Percentiles rank a stretch among this genome's conserved stretches.
Evolutionary conservation across 83 land plant genomes (phyloP).

Genomic region (Picea abies): DNA sequence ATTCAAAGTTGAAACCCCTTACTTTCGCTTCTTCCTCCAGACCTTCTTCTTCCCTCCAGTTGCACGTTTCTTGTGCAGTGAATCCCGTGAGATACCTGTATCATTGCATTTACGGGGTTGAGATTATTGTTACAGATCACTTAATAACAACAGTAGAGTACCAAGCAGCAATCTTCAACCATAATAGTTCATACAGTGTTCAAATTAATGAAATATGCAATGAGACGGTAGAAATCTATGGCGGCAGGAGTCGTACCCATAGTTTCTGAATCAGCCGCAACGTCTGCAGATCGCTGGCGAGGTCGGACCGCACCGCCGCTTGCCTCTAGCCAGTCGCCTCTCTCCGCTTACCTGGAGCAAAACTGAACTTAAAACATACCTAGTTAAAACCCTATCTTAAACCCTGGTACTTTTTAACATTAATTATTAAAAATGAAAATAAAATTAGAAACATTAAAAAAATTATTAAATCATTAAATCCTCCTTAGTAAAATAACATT

Average conservation of each 20-base stretch:
- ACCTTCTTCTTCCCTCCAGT: conserved; percentile 66
- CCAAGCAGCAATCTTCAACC: neutral
- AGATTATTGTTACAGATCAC: neutral
- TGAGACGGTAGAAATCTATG: neutral
- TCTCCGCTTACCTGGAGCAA: too few species aligned
- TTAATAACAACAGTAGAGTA: neutral
- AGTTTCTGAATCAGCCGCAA: neutral
- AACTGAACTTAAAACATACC: too few species aligned
- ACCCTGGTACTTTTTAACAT: too few species aligned
- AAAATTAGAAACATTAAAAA: too few species aligned
- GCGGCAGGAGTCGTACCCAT: neutral
- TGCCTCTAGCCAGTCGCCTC: too few species aligned
- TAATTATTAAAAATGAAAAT: too few species aligned
- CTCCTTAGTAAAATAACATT: too few species aligned
- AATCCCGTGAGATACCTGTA: conserved; percentile 61
- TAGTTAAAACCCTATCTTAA: too few species aligned
- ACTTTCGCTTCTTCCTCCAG: conserved; percentile 66
- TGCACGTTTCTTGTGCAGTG: conserved; percentile 56
- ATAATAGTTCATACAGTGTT: neutral
- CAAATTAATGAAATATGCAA: neutral
- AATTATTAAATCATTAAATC: too few species aligned
- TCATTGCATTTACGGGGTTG: neutral
- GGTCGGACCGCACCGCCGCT: neutral
- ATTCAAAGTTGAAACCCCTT: neutral
- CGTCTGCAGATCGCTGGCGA: neutral